Conservation (phyloP, 1,284 basidiomycete species). For the Sporisorium iseilematis-ciliati region DNA sequence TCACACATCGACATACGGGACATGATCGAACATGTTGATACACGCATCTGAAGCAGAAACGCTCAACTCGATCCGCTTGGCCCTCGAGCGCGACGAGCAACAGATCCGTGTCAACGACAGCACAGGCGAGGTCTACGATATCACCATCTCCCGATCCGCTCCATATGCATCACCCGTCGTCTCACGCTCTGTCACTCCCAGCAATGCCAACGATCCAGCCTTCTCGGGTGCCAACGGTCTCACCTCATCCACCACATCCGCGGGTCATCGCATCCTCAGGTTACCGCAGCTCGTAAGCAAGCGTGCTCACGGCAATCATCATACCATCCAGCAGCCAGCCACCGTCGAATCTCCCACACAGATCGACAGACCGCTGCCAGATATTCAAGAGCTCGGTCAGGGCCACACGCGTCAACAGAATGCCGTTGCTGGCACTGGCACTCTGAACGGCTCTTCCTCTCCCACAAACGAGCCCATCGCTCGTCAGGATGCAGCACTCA, state of each 20-base stretch:
- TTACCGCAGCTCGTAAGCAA: slow-evolving; percentile 62
- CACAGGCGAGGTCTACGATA: slow-evolving; percentile 63
- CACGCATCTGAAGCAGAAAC: slow-evolving; percentile 57
- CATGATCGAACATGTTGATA: slow-evolving; percentile 49
- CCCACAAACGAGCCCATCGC: slow-evolving; percentile 6
- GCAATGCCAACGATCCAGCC: slow-evolving; percentile 36
- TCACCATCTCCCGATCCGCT: slow-evolving; percentile 61
- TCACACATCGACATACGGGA: not conserved
- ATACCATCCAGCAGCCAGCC: slow-evolving; percentile 19
- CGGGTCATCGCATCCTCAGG: slow-evolving; percentile 52
- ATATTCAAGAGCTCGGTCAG: slow-evolving; percentile 17
- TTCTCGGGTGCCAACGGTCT: slow-evolving; percentile 21
- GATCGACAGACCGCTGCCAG: slow-evolving; percentile 9
- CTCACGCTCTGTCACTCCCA: slow-evolving; percentile 47
- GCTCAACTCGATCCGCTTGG: slow-evolving; percentile 57
- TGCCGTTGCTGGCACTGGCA: not conserved
- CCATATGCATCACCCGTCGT: slow-evolving; percentile 64
- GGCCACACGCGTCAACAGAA: slow-evolving; percentile 19
- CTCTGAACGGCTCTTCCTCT: slow-evolving; percentile 1
- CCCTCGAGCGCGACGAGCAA: slow-evolving; percentile 62
- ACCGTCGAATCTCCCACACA: slow-evolving; percentile 13
- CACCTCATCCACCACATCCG: slow-evolving; percentile 23
- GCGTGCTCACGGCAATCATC: slow-evolving; percentile 34
- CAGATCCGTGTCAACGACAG: slow-evolving; percentile 63
- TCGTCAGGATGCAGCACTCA: slow-evolving; percentile 40